Evolutionary conservation across 164 flowering plant species (phyloP), one percentile per base, ranked within the genome.

Genomic region (Saururus chinensis): DNA sequence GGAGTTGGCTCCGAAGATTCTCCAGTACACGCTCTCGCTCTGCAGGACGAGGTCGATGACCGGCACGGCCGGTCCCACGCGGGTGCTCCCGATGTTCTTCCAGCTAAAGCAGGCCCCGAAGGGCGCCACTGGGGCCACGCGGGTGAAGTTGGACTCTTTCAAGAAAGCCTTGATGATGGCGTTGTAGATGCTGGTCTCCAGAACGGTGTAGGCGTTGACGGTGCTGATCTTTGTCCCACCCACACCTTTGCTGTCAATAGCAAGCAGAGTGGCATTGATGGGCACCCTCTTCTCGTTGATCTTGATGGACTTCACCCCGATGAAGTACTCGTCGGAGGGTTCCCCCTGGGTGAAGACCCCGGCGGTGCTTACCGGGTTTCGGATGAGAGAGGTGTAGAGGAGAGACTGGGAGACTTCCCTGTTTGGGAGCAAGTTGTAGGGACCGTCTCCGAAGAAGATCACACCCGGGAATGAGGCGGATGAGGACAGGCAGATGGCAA

Each of bases 151-250:
- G 13, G 69, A 62, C 64, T 72, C 68, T 1, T 62, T 66, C 0
- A 66, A 41, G 57, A 75, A 86, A 9, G 65, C 60, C 5, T 55
- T 40, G 1, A 59, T 41, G 10, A 82, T 1, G 4, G 79, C 62
- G 14, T 41, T 51, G 73, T 62, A 82, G 19, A 84, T 69, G 0
- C 83, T 76, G 60, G 48, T 57, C 12, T 81, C 68, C 25, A 82
- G 62, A 11, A 60, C 63, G 0, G 86, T 78, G 75, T 82, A 86
- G 17, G 92, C 84, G 13, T 21, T 51, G 0, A 72, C 73, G 0
- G 87, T 84, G 70, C 88, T 80, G 59, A 86, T 71, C 69, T 60
- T 70, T 12, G 84, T 73, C 8, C 79, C 74, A 7, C 76, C 74
- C 3, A 26, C 2, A 1, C 75, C 73, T 9, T 25, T 25, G 16